phyloP scores from a whole-genome alignment of 2,329 filamentous ascomycete species.

The Talaromyces islandicus region DNA sequence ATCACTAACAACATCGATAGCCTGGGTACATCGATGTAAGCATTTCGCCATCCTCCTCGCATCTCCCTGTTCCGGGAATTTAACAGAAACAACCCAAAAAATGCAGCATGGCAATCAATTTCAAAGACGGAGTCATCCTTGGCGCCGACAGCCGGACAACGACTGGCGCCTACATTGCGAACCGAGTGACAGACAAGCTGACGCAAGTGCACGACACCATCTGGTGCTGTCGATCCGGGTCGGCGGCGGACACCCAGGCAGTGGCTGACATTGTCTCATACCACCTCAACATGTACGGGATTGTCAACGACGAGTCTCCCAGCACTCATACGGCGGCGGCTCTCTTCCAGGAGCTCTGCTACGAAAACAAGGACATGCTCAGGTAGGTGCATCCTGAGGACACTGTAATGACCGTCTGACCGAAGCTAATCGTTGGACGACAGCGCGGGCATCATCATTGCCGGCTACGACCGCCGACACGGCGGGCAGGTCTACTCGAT shows the following conservation, averaged over 20 bases:
- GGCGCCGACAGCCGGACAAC: slow-evolving; percentile 96
- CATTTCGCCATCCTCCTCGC: slow-evolving; percentile 4
- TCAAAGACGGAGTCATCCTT: slow-evolving; percentile 96
- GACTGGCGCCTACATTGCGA: slow-evolving; percentile 96
- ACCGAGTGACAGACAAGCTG: slow-evolving; percentile 98
- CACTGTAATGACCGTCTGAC: no score
- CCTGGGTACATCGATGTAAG: slow-evolving; percentile 95
- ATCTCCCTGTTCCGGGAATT: background rate
- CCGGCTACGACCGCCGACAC: slow-evolving; percentile 92
- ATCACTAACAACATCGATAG: slow-evolving; percentile 39
- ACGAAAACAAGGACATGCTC: slow-evolving; percentile 90
- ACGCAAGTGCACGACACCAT: slow-evolving; percentile 98
- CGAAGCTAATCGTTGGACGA: background rate
- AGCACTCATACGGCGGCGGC: slow-evolving; percentile 93
- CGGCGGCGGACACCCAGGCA: slow-evolving; percentile 94
- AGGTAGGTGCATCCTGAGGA: slow-evolving; percentile 52
- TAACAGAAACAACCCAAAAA: background rate
- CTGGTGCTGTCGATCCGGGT: slow-evolving; percentile 98
- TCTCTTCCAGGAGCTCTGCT: slow-evolving; percentile 97
- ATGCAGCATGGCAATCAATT: slow-evolving; percentile 92
- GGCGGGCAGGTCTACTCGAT: slow-evolving; percentile 98
- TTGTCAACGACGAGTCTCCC: slow-evolving; percentile 81
- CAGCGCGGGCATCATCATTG: slow-evolving; percentile 95
- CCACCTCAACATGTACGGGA: slow-evolving; percentile 86
- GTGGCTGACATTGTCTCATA: slow-evolving; percentile 98